Evolutionary conservation across 805 yeast species (phyloP), one percentile per base, ranked within the genome.

Genomic region (Yamadazyma sp.): DNA sequence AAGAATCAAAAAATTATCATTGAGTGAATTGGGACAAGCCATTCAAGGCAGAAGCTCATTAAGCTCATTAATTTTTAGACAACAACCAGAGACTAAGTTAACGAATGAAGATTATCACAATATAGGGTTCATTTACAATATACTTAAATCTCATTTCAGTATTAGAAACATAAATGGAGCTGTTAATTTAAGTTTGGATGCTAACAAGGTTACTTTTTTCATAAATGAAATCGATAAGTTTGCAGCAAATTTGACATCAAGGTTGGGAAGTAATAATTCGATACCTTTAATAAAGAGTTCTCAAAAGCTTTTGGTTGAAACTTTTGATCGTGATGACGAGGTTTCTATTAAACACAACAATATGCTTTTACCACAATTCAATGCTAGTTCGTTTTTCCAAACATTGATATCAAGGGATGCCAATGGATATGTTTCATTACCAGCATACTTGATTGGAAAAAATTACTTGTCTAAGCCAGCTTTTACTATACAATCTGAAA

Each of bases 331-430:
- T 10, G 33, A 31, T 3, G 69, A 64, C 39, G 52, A 45, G 14
- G 62, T 58, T 1, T 39, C 56, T 14, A 49, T 68, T 11, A 40
- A 51, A 5, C 71, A 67, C 46, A 49, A 62, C 33, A 65, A 65
- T 39, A 7, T 50, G 18, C 45, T 67, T 15, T 42, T 64, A 5
- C 71, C 72, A 4, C 45, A 55, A 15, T 68, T 49, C 39, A 50
- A 56, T 28, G 67, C 72, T 4, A 46, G 31, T 10, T 45, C 62
- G 0, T 69, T 59, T 43, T 52, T 49, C 31, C 71, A 69, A 36
- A 57, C 71, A 0, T 44, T 64, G 2, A 38, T 65, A 16, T 54
- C 70, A 1, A 52, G 67, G 35, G 69, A 66, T 40, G 39, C 45
- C 3, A 17, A 52, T 4, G 72, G 73, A 1, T 45, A 50, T 35